These are phyloP conservation scores for Saccharomycopsis sp. DNA, from an alignment of 805 yeast genomes.

Conservation along the genomic window DNA sequence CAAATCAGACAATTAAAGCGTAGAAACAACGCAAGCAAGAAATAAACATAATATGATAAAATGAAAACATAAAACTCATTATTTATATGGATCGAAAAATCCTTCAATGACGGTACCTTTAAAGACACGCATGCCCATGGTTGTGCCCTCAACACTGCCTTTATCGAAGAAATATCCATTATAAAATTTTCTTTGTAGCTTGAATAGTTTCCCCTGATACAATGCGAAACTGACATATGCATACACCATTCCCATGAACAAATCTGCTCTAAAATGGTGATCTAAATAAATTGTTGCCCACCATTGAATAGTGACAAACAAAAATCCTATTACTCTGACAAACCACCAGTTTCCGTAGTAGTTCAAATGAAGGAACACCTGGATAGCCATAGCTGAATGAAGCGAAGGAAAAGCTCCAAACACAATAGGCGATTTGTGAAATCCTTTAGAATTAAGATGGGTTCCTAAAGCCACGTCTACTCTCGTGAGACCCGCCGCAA, in stretches of 20 bases:
- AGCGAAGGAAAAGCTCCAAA: conserved; percentile 62
- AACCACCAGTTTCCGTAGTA: conserved; percentile 13
- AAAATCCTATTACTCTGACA: conserved; percentile 30
- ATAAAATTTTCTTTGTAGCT: conserved; percentile 30
- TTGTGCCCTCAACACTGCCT: conserved; percentile 56
- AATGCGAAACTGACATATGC: conserved; percentile 39
- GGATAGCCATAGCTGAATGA: conserved; percentile 62
- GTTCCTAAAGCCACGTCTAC: conserved; percentile 61
- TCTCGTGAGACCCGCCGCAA: conserved; percentile 63
- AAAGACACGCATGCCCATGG: conserved; percentile 65
- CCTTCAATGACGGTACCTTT: conserved; percentile 39
- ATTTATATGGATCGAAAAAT: conserved; percentile 45
- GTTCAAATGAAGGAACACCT: conserved; percentile 27
- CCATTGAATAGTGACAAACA: conserved; percentile 54
- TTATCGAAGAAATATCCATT: conserved; percentile 31
- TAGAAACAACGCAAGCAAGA: neutral
- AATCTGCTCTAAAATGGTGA: conserved; percentile 65
- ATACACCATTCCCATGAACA: conserved; percentile 49
- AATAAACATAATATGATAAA: neutral
- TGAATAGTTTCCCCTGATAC: conserved; percentile 29
- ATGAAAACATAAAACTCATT: neutral
- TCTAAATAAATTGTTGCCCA: conserved; percentile 72
- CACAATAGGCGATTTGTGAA: conserved; percentile 62
- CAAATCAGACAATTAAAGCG: neutral
- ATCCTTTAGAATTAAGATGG: conserved; percentile 52